phyloP scores from a whole-genome alignment of 139 green algal genomes.

The Eudorina sp. region DNA sequence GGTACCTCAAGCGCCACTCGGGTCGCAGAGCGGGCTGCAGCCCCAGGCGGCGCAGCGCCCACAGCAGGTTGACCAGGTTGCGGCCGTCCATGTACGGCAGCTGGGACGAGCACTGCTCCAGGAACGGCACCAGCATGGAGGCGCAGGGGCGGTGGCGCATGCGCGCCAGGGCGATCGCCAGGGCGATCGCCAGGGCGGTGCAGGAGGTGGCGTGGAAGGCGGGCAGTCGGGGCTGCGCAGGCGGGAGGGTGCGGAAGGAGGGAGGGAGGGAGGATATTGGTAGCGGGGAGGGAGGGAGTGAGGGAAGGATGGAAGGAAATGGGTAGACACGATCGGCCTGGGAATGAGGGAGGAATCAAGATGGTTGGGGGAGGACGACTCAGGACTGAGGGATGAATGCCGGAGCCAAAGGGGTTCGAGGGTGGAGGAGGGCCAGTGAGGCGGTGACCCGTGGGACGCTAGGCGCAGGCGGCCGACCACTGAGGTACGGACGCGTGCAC shows the following conservation, averaged over 20 bases:
- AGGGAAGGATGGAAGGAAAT: background rate
- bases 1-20: background rate
- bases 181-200: background rate
- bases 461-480: no score
- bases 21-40: background rate
- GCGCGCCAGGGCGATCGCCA: background rate
- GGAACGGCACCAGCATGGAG: background rate
- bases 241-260: no score
- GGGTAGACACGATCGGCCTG: background rate
- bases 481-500: no score
- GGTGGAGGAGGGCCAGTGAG: no score
- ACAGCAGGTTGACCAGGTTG: slow-evolving; percentile 11
- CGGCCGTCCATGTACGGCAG: slow-evolving; percentile 28
- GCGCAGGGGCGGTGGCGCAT: background rate
- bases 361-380: no score
- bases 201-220: slow-evolving; percentile 23
- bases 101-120: background rate
- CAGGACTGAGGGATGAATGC: background rate
- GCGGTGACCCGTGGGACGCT: no score
- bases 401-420: background rate
- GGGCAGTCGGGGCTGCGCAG: slow-evolving; percentile 18
- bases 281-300: no score
- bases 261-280: background rate
- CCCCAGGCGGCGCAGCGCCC: background rate
- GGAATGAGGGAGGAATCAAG: background rate